Evolutionary conservation across 2,329 filamentous ascomycete species (phyloP).

Genomic region (Colletotrichum scovillei): DNA sequence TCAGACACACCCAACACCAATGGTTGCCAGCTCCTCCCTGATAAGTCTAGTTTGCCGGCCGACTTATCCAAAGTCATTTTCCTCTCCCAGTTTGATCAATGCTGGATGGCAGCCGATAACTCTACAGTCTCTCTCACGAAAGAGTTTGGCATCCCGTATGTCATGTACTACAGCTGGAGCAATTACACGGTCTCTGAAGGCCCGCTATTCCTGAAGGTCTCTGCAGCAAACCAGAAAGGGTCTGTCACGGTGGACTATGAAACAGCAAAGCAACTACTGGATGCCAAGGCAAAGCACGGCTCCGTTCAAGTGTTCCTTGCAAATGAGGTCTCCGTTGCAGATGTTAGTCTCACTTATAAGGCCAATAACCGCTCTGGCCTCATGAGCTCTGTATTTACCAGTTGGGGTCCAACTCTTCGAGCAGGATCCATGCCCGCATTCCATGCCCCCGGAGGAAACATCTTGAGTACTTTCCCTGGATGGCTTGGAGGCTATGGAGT

Average conservation of each 20-base stretch:
- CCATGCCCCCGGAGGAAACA: slow-evolving; percentile 51
- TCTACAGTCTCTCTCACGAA: not conserved
- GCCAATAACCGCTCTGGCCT: slow-evolving; percentile 1
- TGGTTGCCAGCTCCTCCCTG: slow-evolving; percentile 10
- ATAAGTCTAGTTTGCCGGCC: not conserved
- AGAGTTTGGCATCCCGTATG: slow-evolving; percentile 50
- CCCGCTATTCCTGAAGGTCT: slow-evolving; percentile 42
- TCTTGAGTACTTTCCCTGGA: slow-evolving; percentile 50
- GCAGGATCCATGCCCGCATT: slow-evolving; percentile 53
- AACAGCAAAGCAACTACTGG: not conserved
- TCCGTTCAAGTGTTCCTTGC: not conserved
- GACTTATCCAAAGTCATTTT: not conserved
- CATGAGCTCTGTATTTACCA: slow-evolving; percentile 40
- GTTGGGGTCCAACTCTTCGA: slow-evolving; percentile 56
- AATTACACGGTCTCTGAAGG: slow-evolving; percentile 54
- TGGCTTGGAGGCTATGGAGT: slow-evolving; percentile 50
- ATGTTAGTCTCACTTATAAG: not conserved
- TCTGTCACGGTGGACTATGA: not conserved
- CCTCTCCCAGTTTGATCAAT: not conserved
- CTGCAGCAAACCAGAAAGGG: slow-evolving; percentile 32
- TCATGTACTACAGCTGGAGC: slow-evolving; percentile 52
- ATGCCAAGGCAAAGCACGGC: slow-evolving; percentile 3
- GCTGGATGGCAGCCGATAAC: not conserved
- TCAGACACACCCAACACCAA: not conserved
- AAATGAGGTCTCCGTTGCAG: not conserved